phyloP scores from a whole-genome alignment of 164 flowering plant species.

The Saururus chinensis region DNA sequence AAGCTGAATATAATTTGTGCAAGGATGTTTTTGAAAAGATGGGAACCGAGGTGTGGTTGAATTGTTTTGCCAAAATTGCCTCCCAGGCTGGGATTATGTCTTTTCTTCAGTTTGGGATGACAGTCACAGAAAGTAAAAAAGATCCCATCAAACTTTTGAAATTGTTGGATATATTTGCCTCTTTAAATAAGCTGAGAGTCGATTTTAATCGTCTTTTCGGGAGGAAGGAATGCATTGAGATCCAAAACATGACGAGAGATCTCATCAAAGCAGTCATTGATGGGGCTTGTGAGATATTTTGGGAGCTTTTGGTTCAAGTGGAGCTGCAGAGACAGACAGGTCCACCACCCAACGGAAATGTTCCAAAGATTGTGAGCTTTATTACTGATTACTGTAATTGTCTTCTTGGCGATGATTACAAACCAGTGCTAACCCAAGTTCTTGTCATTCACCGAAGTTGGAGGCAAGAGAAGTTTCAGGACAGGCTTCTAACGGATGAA shows the following conservation, averaged over 20 bases:
- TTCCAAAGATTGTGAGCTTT: constrained; percentile 66
- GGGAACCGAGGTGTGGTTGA: constrained; percentile 75
- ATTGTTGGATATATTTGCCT: constrained; percentile 67
- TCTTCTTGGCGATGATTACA: constrained; percentile 69
- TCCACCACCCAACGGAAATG: constrained; percentile 74
- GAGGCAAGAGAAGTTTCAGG: constrained; percentile 63
- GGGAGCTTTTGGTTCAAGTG: constrained; percentile 81
- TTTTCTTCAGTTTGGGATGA: constrained; percentile 77
- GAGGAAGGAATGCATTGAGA: constrained; percentile 71
- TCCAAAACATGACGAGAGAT: constrained; percentile 78
- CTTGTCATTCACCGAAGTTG: constrained; percentile 76
- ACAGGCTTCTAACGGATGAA: constrained; percentile 48
- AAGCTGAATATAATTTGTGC: constrained; percentile 73
- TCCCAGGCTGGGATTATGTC: constrained; percentile 73
- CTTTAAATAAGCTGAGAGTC: constrained; percentile 63
- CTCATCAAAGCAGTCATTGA: constrained; percentile 73
- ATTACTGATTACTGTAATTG: constrained; percentile 65
- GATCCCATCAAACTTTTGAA: constrained; percentile 79
- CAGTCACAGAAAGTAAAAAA: constrained; percentile 71
- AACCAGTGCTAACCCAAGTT: constrained; percentile 57
- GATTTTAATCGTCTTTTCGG: constrained; percentile 91
- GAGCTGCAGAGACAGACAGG: constrained; percentile 61
- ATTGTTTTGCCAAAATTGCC: constrained; percentile 75
- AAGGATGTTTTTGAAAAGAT: constrained; percentile 70
- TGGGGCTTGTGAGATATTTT: constrained; percentile 80